Base-by-base conservation (phyloP, 192 early-diverging fungal genomes). In the Podochytrium sp. region DNA sequence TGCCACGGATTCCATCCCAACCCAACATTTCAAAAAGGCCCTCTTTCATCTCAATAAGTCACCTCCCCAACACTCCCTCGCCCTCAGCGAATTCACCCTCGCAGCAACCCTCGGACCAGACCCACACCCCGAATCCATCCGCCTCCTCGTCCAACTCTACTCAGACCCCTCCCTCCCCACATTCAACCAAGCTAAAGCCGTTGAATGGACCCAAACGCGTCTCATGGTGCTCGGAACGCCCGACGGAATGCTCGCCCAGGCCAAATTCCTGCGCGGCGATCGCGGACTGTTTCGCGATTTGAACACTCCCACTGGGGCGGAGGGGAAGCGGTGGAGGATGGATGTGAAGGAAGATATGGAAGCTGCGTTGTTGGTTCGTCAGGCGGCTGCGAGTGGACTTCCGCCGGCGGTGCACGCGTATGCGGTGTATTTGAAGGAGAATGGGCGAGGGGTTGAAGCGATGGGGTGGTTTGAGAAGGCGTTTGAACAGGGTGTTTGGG, bases 221-320 rank as follows among this genome's bases (percentile, higher is more conserved):
- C 42, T 74, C 27, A 64, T 64, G 6, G 72, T 74, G 12, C 72
- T 74, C 16, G 47, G 23, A 10, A 74, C 72, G 18, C 72, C 72
- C 23, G 72, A 74, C 23, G 72, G 72, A 33, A 74, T 74, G 72
- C 72, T 74, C 5, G 23, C 59, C 1, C 72, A 74, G 47, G 72
- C 72, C 2, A 23, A 34, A 20, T 74, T 74, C 50, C 42, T 74
- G 34, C 47, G 69, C 25, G 66, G 20, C 23, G 63, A 25, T 20
- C 12, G 37, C n/a, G 38, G 34, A 10, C 33, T 39, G 0, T 41
- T 41, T 65, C n/a, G 63, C 41, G 42, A 38, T 14, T 62, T 62
- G 20, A 12, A 29, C 6, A 18, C 12, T 62, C 60, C 60, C 6
- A 10, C 33, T 20, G 10, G 55, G 32, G 29, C 30, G 7, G 0